Base-by-base conservation (phyloP, 495 filamentous ascomycete species). In the Mycothermus thermophilus region DNA sequence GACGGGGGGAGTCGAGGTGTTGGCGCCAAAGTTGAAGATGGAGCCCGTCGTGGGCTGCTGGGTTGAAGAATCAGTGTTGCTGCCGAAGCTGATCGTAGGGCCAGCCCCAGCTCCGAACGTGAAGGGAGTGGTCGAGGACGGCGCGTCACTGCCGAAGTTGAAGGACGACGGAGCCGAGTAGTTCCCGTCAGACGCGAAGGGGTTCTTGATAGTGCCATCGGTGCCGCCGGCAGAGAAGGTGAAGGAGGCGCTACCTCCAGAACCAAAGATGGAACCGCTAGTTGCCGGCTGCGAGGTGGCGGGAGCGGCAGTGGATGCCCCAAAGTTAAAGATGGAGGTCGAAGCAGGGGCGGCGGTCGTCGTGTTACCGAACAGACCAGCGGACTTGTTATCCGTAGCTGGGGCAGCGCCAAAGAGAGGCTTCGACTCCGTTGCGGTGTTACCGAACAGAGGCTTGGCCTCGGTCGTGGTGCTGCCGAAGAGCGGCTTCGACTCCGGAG, bases 141-240 rank as follows among this genome's bases (percentile, higher is more conserved):
- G 44, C 1, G 42, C 38, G 3, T 17, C 32, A n/a, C 48, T 44
- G 22, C 58, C 54, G 35, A 65, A 67, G 32, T 37, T 55, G 40
- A 62, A 59, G 11, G 58, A 58, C 3, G 52, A 41, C 0, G 57
- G 54, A 1, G 49, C 44, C 21, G 61, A 50, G 19, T 46, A 37
- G 4, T 53, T 32, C 19, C 49, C 48, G 18, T 42, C 47, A 1
- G 52, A 33, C 11, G 59, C 34, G 34, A 65, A 65, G 6, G 61
- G 61, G 35, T 67, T 67, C 29, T 59, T 59, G 27, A 64, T 43
- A 1, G 54, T 36, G 3, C 37, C 44, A 24, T 47, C 44, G 1
- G 45, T 33, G 0, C 54, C 53, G 0, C 54, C 59, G 8, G 58
- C 45, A 5, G 52, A 45, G 36, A 66, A 67, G 13, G 51, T 61